Base-by-base conservation (phyloP, 371 early-diverging fungal genomes). In the Actinomucor elegans region DNA sequence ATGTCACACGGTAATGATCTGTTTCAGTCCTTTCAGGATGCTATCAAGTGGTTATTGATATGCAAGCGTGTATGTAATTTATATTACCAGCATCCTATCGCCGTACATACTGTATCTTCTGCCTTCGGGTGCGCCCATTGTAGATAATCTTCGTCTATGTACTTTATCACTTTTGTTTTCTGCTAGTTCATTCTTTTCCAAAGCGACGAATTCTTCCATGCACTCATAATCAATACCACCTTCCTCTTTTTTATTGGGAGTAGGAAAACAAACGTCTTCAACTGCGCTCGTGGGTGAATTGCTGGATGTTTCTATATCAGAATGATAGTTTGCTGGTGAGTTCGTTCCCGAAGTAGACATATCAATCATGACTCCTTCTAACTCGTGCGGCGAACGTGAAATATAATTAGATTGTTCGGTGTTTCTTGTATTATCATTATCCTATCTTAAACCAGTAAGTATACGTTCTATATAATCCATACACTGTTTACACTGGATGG, bases 221-320 rank as follows among this genome's bases (percentile, higher is more conserved):
- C 51, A 38, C 6, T 69, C 66, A 26, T 65, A 75, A 37, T 75
- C 69, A 14, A 71, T 61, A 0, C 61, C 67, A 8, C 45, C 58
- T 20, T 68, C 61, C 26, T 63, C 59, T 15, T 59, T 63, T 35
- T 64, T 64, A 10, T 48, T 64, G 2, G 64, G 61, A 14, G 67
- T 62, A 9, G 75, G 75, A 23, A 75, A 75, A 38, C 75, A 75
- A 2, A 75, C 75, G 33, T 75, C 75, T 50, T 75, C 75, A 3
- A 67, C 54, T 1, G 62, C 52, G 10, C 60, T 55, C 38, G 41
- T 45, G 10, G 44, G 61, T 14, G 59, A 56, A 17, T 57, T 49
- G 10, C 61, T 59, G 0, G 59, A 55, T 10, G 67, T 62, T 26
- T 67, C 67, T 1, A 56, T 45, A 32, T 67, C 67, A 10, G 67